Percentiles rank a stretch among this genome's conserved stretches.
phyloP scores from a whole-genome alignment of 1,139 yeast genomes.

The Candida pseudoviswanathii region DNA sequence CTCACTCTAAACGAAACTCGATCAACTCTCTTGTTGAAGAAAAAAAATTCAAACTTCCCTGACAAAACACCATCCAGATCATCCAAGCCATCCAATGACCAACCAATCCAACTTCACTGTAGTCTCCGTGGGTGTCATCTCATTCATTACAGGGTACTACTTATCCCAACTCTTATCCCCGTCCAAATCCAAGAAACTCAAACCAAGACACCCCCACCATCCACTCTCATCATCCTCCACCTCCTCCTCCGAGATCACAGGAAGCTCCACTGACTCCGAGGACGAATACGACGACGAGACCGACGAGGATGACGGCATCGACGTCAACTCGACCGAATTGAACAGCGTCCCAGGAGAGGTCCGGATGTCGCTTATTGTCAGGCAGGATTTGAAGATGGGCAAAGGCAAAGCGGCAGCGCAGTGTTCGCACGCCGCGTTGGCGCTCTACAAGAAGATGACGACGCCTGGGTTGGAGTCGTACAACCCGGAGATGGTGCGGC shows the following conservation, averaged over 20 bases:
- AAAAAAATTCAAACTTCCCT: too few species aligned
- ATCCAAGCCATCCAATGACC: constrained; percentile 6
- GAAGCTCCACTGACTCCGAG: constrained; percentile 6
- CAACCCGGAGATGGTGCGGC: constrained; percentile 59
- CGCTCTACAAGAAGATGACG: constrained; percentile 74
- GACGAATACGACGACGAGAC: constrained; percentile 21
- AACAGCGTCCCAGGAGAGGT: constrained; percentile 77
- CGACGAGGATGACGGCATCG: constrained; percentile 52
- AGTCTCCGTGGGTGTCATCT: constrained; percentile 24
- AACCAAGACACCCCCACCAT: background rate
- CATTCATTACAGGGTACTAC: constrained; percentile 31
- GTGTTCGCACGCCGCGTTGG: constrained; percentile 96
- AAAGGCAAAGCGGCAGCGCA: constrained; percentile 98
- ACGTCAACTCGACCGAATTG: constrained; percentile 56
- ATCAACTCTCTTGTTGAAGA: background rate
- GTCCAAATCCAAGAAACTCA: constrained; percentile 3
- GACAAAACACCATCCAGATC: background rate
- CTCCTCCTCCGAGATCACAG: constrained; percentile 8
- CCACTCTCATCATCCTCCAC: constrained; percentile 5
- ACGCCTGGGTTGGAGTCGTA: constrained; percentile 55
- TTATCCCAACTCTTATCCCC: constrained; percentile 17
- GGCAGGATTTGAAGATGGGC: constrained; percentile 89
- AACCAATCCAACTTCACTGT: constrained; percentile 13
- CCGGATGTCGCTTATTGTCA: constrained; percentile 83
- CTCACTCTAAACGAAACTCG: too few species aligned